Evolutionary conservation across 176 grass and related monocot species (phyloP).

Genomic region (Carex littledalei): DNA sequence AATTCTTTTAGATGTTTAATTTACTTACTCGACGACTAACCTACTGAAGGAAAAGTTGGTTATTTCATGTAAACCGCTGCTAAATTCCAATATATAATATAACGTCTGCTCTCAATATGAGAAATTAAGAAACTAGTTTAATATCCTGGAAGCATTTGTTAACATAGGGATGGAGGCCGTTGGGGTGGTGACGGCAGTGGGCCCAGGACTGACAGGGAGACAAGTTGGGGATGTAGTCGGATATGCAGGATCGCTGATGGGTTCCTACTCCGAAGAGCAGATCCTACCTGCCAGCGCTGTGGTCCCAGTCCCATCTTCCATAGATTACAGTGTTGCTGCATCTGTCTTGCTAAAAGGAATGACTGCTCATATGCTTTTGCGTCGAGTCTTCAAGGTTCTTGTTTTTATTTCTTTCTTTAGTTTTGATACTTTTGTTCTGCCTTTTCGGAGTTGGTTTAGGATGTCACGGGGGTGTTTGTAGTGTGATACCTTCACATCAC

Average conservation of each 20-base stretch:
- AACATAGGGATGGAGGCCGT: slow-evolving; percentile 74
- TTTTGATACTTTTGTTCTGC: neutral
- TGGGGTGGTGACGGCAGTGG: slow-evolving; percentile 75
- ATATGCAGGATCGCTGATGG: slow-evolving; percentile 76
- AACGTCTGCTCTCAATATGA: neutral
- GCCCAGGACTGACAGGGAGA: slow-evolving; percentile 67
- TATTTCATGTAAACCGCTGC: neutral
- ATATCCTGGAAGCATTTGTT: neutral
- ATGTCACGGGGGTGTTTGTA: neutral
- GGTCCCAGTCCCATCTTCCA: slow-evolving; percentile 44
- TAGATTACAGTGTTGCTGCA: slow-evolving; percentile 61
- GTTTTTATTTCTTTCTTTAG: slow-evolving; percentile 2
- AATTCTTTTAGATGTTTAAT: neutral
- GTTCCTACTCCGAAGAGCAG: slow-evolving; percentile 82
- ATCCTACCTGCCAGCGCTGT: slow-evolving; percentile 64
- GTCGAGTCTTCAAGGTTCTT: slow-evolving; percentile 49
- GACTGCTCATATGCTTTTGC: slow-evolving; percentile 70
- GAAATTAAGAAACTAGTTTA: neutral
- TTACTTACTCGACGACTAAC: neutral
- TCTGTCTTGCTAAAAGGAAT: slow-evolving; percentile 79
- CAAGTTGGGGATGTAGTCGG: slow-evolving; percentile 77
- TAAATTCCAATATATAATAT: neutral
- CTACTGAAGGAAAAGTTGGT: neutral
- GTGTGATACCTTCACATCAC: neutral
- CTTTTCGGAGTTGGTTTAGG: neutral